These are phyloP conservation scores for Aureobasidium sp. DNA, from an alignment of 2,329 filamentous ascomycete species.

Conservation along the genomic window DNA sequence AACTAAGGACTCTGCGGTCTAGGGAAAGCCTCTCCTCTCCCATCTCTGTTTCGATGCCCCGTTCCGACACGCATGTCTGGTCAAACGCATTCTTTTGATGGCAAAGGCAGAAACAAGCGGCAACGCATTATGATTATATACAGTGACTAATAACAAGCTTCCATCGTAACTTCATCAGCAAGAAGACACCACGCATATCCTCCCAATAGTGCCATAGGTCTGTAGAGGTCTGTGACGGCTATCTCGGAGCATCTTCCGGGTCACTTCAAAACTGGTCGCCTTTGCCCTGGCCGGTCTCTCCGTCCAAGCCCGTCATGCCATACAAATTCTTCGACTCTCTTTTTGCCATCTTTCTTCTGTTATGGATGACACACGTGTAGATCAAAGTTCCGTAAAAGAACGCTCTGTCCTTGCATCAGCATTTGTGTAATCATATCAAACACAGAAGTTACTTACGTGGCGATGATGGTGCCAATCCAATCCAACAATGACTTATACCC, in stretches of 20 bases:
- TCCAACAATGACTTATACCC: not conserved
- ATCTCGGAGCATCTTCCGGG: not conserved
- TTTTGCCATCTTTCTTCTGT: not conserved
- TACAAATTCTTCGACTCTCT: not conserved
- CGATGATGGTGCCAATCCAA: not conserved
- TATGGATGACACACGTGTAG: not conserved
- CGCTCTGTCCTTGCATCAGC: not conserved
- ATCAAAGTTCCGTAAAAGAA: not conserved
- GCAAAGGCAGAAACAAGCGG: not conserved
- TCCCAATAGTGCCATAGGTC: not conserved
- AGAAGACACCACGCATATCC: not conserved
- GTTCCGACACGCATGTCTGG: not conserved
- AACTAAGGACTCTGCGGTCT: not conserved
- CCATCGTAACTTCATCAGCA: not conserved
- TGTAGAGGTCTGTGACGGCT: not conserved
- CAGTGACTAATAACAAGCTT: not conserved
- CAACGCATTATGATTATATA: slow-evolving; percentile 8
- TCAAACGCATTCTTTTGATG: not conserved
- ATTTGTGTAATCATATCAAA: not conserved
- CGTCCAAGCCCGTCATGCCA: not conserved
- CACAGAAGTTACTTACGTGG: not conserved
- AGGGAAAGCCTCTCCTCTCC: not conserved
- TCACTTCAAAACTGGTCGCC: not conserved
- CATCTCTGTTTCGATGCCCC: not conserved
- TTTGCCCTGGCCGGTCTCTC: not conserved